These are phyloP conservation scores for Dothistroma pini DNA, from an alignment of 2,329 filamentous ascomycete genomes.

Conservation along the genomic window DNA sequence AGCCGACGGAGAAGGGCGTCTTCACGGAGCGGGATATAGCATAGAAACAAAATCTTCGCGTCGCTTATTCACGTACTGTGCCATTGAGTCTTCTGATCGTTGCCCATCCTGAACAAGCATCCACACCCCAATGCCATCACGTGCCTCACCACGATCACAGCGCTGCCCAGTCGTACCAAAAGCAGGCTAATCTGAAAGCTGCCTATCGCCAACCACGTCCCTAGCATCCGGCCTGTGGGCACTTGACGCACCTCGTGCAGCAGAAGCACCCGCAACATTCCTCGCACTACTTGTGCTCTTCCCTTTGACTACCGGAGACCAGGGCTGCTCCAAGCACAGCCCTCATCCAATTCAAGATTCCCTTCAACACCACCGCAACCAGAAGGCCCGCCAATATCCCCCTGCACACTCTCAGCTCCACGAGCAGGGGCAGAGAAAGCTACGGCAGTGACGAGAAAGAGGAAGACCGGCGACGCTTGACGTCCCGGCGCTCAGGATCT, in stretches of 20 bases:
- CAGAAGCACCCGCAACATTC: background rate
- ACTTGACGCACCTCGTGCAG: slow-evolving; percentile 4
- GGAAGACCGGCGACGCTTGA: slow-evolving; percentile 47
- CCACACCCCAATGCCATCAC: background rate
- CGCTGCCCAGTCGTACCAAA: background rate
- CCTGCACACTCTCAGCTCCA: slow-evolving; percentile 66
- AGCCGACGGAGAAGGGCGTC: background rate
- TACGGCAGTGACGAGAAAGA: slow-evolving; percentile 50
- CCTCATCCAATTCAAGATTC: slow-evolving; percentile 77
- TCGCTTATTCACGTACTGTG: no score
- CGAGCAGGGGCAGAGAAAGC: slow-evolving; percentile 39
- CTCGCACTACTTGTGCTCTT: background rate
- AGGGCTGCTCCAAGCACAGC: slow-evolving; percentile 21
- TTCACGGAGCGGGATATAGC: background rate
- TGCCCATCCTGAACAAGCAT: background rate
- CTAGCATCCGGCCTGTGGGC: background rate
- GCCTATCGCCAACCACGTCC: background rate
- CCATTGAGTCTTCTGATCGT: background rate
- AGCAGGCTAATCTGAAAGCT: background rate
- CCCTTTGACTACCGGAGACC: background rate
- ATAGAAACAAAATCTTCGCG: background rate
- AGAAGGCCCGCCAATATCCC: slow-evolving; percentile 82
- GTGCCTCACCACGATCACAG: background rate
- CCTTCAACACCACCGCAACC: slow-evolving; percentile 52
- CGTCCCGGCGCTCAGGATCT: slow-evolving; percentile 38